Conservation (phyloP, 225 moss, liverwort and hornwort species). For the Pleurozium schreberi region DNA sequence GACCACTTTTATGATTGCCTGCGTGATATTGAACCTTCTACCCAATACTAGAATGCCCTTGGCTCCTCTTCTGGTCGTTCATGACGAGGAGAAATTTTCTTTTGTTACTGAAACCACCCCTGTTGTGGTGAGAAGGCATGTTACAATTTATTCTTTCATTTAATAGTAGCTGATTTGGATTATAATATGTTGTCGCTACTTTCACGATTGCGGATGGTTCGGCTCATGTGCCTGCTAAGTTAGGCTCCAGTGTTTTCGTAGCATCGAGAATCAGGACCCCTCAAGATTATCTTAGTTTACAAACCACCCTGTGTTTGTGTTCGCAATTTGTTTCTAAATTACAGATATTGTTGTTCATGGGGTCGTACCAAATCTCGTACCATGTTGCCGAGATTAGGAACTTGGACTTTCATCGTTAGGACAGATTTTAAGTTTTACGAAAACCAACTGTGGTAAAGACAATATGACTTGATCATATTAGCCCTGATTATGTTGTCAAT, state of each 20-base stretch:
- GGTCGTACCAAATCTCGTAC: not conserved
- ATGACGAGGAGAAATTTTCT: not conserved
- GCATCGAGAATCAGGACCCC: not conserved
- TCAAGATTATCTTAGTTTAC: not conserved
- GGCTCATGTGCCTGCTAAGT: not conserved
- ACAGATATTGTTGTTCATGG: not conserved
- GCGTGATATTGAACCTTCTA: constrained; percentile 5
- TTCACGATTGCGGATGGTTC: not conserved
- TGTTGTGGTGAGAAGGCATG: not conserved
- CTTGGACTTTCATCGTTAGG: not conserved
- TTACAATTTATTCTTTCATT: not conserved
- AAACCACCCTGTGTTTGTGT: not conserved
- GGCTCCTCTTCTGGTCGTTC: not conserved
- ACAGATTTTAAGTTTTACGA: not conserved
- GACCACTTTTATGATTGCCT: constrained; percentile 58
- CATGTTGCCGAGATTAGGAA: not conserved
- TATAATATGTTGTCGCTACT: not conserved
- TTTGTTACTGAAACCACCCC: not conserved
- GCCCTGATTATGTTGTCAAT: not conserved
- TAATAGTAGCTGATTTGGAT: not conserved
- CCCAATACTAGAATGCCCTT: not conserved
- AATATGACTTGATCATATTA: not conserved
- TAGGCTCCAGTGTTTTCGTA: not conserved
- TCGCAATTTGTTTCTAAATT: not conserved
- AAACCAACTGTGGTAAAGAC: not conserved